Evolutionary conservation across 305 asterid genomes (phyloP), one percentile per base, ranked within the genome.

Genomic region (Fraxinus nigra): DNA sequence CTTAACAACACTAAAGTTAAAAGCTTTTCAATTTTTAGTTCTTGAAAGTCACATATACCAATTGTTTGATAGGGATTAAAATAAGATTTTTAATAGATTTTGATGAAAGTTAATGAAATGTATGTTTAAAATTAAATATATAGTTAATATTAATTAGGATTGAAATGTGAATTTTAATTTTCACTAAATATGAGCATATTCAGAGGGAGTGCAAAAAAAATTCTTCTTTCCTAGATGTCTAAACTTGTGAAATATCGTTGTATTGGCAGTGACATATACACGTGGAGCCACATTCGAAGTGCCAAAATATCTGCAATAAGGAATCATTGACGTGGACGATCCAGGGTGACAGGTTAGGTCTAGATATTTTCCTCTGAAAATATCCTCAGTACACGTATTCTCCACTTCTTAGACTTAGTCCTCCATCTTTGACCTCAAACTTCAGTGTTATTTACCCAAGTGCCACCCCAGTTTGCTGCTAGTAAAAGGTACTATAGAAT

Each of bases 271-370:
- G 63, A 54, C 63, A 0, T 16, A n/a, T 16, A 20, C 63, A 54
- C 24, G 63, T n/a, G 63, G 9, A 54, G 0, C 63, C 63, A 54
- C 61, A 51, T 4, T 51, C 8, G 22, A 5, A 16, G 63, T n/a
- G n/a, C 72, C 32, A 82, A 78, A 78, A 82, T 77, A 77, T 82
- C 85, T 82, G 43, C 72, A 4, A 7, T 48, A 69, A 72, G 78
- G 32, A 56, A 79, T 3, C 38, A 43, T 77, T 86, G 92, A 87
- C 90, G 92, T 86, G 91, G 87, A 56, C 40, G 70, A 79, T 70
- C 87, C 81, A 22, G 16, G 24, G 85, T 88, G 85, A 77, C 85
- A 80, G 28, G 78, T 83, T 24, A 61, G 10, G 81, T 34, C 3
- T 5, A 85, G 86, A 83, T 84, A 85, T 79, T 84, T 40, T 84